Evolutionary conservation across 2,329 filamentous ascomycete species (phyloP), one percentile per base, ranked within the genome.

Genomic region (Hymenoscyphus repandus): DNA sequence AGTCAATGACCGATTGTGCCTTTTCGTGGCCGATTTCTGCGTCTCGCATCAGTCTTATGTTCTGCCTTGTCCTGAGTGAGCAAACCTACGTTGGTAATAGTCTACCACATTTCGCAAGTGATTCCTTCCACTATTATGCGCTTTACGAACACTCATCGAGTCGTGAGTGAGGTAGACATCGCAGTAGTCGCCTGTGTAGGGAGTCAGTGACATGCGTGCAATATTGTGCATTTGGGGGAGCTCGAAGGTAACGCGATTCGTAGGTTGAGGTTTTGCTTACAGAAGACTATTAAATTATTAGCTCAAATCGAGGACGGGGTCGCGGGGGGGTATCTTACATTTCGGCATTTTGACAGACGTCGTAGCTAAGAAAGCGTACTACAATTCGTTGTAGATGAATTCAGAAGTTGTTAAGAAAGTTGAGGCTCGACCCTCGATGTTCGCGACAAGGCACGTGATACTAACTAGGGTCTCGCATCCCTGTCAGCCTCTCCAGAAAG

Each of bases 101-200:
- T 96, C 91, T 63, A 96, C 86, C 30, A 99, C 93, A 71, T 99
- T 99, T 66, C 93, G 88, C 57, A 99, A 75, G 68, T 99, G 93
- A 74, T 99, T 99, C 64, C 92, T 84, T 56, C 93, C 93, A 68
- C 83, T 87, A 77, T 99, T 99, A 73, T 99, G 93, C 45, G 93
- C 93, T 76, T 97, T 97, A 64, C 93, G 91, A 72, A 99, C 93
- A 73, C 90, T 96, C 92, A 97, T 97, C 41, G 90, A 96, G 79
- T 99, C 93, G 80, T 99, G 93, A 61, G 93, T 99, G 64, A 99
- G 87, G 80, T 99, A 99, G 71, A 99, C 93, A 86, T 99, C 93
- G 81, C 93, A 99, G 74, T 99, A 99, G 72, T 99, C 93, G 79
- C 91, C 72, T 78, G 56, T 18, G 17, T 7, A 33, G 31, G 33